Conservation (phyloP, 495 filamentous ascomycete species). For the Trichoderma asperelloides region DNA sequence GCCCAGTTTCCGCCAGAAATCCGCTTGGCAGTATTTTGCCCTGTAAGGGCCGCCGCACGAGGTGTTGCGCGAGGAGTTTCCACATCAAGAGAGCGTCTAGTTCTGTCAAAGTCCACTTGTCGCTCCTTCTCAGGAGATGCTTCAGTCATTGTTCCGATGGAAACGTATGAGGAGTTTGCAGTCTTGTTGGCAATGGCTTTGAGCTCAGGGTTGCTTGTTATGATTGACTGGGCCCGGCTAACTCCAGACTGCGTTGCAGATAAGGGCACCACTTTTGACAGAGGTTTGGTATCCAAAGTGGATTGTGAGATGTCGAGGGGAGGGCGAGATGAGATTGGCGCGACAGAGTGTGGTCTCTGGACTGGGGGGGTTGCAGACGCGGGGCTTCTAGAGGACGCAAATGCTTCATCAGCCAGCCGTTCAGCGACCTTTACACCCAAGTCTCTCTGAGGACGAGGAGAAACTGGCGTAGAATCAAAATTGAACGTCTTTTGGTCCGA, state of each 20-base stretch:
- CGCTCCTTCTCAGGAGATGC: neutral
- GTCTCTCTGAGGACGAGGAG: slow-evolving; percentile 40
- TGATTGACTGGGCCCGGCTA: slow-evolving; percentile 44
- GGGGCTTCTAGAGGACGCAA: slow-evolving; percentile 37
- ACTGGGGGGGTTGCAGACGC: slow-evolving; percentile 18
- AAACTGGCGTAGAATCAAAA: slow-evolving; percentile 69
- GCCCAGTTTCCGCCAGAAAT: neutral
- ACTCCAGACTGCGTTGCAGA: slow-evolving; percentile 33
- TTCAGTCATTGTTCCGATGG: slow-evolving; percentile 80
- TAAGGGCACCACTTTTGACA: slow-evolving; percentile 19
- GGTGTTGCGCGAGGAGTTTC: neutral
- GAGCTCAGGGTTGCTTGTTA: slow-evolving; percentile 43
- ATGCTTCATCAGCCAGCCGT: slow-evolving; percentile 83
- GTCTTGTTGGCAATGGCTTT: slow-evolving; percentile 40
- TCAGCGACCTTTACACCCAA: slow-evolving; percentile 69
- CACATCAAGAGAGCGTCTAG: neutral
- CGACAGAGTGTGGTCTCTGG: slow-evolving; percentile 11
- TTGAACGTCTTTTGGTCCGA: slow-evolving; percentile 70
- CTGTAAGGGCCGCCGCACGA: neutral
- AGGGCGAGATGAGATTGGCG: slow-evolving; percentile 14
- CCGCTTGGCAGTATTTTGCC: slow-evolving; percentile 2
- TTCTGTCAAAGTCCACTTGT: neutral
- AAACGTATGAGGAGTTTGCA: slow-evolving; percentile 53
- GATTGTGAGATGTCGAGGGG: slow-evolving; percentile 15
- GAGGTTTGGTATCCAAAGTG: neutral